Percentiles rank a stretch among this genome's conserved stretches.
These are phyloP conservation scores for Pyrus pyrifolia DNA, from an alignment of 306 rosid species.

Conservation along the genomic window DNA sequence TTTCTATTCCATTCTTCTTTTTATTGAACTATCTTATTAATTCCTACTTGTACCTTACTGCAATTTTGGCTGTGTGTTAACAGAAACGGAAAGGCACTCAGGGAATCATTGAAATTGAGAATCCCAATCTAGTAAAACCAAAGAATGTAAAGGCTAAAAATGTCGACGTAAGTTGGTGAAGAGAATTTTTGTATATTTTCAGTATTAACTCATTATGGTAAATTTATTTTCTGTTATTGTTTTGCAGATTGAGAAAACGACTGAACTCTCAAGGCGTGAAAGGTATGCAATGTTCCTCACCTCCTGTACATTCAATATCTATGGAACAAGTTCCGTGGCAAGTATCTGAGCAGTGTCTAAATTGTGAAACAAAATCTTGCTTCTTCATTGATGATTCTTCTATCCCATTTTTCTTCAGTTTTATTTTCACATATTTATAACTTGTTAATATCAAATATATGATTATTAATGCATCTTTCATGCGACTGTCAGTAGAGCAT, in stretches of 20 bases:
- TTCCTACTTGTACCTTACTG: constrained; percentile 2
- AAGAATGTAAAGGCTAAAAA: constrained; percentile 76
- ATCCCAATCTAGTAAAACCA: constrained; percentile 80
- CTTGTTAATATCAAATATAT: background rate
- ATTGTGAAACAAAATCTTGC: background rate
- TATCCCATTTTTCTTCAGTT: background rate
- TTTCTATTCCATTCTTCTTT: background rate
- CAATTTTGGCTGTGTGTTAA: constrained; percentile 11
- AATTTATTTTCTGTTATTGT: constrained; percentile 1
- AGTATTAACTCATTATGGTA: background rate
- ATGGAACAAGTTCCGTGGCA: background rate
- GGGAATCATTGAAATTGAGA: constrained; percentile 86
- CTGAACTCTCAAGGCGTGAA: constrained; percentile 98
- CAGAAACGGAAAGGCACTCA: constrained; percentile 85
- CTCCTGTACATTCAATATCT: background rate
- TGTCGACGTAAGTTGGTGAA: constrained; percentile 52
- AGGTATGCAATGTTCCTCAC: constrained; percentile 37
- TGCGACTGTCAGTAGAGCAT: background rate
- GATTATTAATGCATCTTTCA: background rate
- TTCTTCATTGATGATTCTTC: background rate
- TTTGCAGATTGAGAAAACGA: constrained; percentile 64
- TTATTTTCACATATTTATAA: background rate
- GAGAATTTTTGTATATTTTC: background rate
- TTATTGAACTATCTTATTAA: background rate
- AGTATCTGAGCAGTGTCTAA: background rate